Evolutionary conservation across 129 eudicot species (phyloP), one percentile per base, ranked within the genome.

Genomic region (sunflower (Helianthus annuus)): DNA sequence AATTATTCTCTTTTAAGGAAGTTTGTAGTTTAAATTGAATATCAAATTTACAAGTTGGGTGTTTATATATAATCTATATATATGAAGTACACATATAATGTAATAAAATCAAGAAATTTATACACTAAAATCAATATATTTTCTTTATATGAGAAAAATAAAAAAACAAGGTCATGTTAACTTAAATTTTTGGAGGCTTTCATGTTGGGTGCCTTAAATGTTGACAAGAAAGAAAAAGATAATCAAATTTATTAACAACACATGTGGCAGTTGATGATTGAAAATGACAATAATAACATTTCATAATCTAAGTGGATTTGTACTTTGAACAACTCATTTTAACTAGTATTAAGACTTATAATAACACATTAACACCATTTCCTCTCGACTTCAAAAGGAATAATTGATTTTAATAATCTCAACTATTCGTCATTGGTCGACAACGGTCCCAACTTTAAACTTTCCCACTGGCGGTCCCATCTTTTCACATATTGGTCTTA

Each of bases 301-400:
- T 6, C 55, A 51, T 59, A 38, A 3, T 51, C 48, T 63, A 15
- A 63, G 69, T 71, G 77, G 48, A 71, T 71, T 71, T 71, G 44
- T 61, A 71, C 82, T 71, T 71, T 71, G 44, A 53, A 71, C 82
- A 78, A 71, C 77, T 78, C 82, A 78, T 71, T 78, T 45, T 78
- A 71, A 64, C 62, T 78, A 78, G 60, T 77, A 45, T 40, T 34
- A 2, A 61, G 7, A 61, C 24, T 24, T 6, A 42, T 70, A 60
- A 38, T 60, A 6, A 16, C 1, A 70, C 24, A n/a, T n/a, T n/a
- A n/a, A n/a, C n/a, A n/a, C n/a, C 52, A 60, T 68, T 57, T 68
- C 14, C 62, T 9, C 60, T 8, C 36, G n/a, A n/a, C n/a, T n/a
- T n/a, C n/a, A n/a, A n/a, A n/a, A n/a, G n/a, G n/a, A n/a, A n/a